A percentile compares a stretch with the other conserved stretches of the same genome.
Conservation (phyloP, 768 basidiomycete genomes). For the Cyclocybe cylindracea region DNA sequence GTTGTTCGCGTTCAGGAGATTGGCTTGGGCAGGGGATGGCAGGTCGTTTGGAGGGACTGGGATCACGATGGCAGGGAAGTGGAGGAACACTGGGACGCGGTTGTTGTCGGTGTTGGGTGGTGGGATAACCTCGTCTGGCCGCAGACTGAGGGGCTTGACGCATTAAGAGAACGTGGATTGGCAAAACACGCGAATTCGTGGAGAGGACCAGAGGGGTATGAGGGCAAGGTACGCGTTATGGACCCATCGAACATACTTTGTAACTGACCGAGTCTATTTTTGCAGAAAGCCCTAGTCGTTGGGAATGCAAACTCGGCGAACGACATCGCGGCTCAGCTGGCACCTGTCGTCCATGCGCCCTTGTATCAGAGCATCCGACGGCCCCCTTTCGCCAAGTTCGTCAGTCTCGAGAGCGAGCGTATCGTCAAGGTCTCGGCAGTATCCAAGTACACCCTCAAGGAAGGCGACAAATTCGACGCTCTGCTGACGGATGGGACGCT, state of each 20-base stretch:
- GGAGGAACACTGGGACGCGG: constrained; percentile 48
- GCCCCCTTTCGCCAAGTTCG: constrained; percentile 36
- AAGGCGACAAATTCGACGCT: constrained; percentile 29
- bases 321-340: constrained; percentile 50
- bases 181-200: constrained; percentile 45
- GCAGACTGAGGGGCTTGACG: constrained; percentile 40
- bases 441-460: constrained; percentile 26
- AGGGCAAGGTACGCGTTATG: constrained; percentile 31
- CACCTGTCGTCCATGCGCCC: constrained; percentile 35
- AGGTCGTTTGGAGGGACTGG: constrained; percentile 38
- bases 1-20: constrained; percentile 40
- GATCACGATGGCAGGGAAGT: constrained; percentile 20
- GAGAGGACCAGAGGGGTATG: constrained; percentile 37
- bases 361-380: constrained; percentile 50
- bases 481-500: constrained; percentile 37
- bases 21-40: constrained; percentile 33
- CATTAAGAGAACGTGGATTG: constrained; percentile 30
- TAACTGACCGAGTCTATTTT: neutral
- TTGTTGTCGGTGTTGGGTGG: constrained; percentile 48
- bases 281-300: constrained; percentile 46
- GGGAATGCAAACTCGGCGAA: constrained; percentile 57
- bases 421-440: constrained; percentile 47
- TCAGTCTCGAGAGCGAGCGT: constrained; percentile 40
- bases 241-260: neutral
- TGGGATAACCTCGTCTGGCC: constrained; percentile 50